Percentiles rank a stretch among this genome's conserved stretches.
Conservation (phyloP, 148 eudicot species). For the Cornus suecica region DNA sequence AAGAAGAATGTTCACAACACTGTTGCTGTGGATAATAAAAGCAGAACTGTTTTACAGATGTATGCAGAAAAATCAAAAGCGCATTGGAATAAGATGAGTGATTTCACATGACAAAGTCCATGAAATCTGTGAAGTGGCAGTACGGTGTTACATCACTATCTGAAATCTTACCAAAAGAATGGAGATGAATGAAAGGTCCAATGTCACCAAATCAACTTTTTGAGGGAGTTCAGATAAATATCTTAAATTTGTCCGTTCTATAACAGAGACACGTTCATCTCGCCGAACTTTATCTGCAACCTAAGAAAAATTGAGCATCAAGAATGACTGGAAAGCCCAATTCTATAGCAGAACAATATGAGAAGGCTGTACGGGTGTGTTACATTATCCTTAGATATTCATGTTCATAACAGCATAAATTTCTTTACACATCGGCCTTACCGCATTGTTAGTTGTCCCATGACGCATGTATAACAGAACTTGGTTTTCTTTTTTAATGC, state of each 20-base stretch:
- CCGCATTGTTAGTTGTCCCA: background rate
- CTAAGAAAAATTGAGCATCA: conserved; percentile 30
- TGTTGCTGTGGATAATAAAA: too few species aligned
- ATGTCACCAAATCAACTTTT: conserved; percentile 88
- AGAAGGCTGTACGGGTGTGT: background rate
- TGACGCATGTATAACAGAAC: background rate
- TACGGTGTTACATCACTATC: background rate
- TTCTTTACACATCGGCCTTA: background rate
- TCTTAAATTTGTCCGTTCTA: conserved; percentile 91
- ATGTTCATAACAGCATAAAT: background rate
- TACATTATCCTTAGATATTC: background rate
- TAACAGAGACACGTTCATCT: conserved; percentile 77
- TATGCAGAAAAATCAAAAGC: background rate
- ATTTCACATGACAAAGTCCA: background rate
- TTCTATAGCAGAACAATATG: background rate
- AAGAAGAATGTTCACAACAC: too few species aligned
- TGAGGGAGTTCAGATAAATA: conserved; percentile 87
- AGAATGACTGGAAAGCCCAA: background rate
- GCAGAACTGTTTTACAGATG: background rate
- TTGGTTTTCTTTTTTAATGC: too few species aligned
- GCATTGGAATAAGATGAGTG: background rate
- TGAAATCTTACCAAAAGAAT: conserved; percentile 67
- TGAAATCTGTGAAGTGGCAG: background rate
- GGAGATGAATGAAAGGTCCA: conserved; percentile 98
- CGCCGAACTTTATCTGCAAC: conserved; percentile 93